A percentile compares a stretch with the other conserved stretches of the same genome.
These are phyloP conservation scores for Colletotrichum theobromicola DNA, from an alignment of 2,329 filamentous ascomycete species.

Conservation along the genomic window DNA sequence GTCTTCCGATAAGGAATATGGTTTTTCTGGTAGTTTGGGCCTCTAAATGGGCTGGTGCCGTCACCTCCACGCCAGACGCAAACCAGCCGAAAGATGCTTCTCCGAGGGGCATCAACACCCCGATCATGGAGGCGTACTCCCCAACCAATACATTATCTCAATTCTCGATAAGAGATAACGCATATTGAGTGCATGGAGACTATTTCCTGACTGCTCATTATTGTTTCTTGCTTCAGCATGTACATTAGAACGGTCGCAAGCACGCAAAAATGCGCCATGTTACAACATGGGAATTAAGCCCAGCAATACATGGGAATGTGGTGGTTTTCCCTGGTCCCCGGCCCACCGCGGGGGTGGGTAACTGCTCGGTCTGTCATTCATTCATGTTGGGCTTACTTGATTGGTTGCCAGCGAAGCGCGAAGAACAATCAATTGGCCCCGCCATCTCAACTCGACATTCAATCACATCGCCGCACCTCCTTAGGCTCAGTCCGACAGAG, in stretches of 20 bases:
- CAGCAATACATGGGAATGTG: neutral
- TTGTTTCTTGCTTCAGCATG: neutral
- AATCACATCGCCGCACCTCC: neutral
- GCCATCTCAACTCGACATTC: neutral
- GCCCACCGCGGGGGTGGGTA: neutral
- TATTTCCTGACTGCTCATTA: neutral
- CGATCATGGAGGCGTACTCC: neutral
- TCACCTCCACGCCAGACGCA: constrained; percentile 5
- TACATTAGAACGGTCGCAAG: neutral
- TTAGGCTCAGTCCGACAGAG: neutral
- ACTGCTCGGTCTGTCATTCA: neutral
- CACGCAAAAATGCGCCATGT: neutral
- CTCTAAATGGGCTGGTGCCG: constrained; percentile 4
- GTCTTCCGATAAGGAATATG: too few relatives aligned
- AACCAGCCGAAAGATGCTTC: constrained; percentile 13
- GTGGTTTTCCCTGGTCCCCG: neutral
- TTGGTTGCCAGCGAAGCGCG: neutral
- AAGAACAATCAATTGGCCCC: neutral
- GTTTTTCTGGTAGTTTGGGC: neutral
- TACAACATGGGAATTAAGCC: neutral
- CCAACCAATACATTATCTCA: neutral
- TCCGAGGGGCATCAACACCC: constrained; percentile 12
- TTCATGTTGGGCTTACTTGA: neutral
- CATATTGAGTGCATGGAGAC: neutral
- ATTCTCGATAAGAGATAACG: constrained; percentile 7